Percentiles rank a stretch among this genome's conserved stretches.
phyloP scores from a whole-genome alignment of 768 basidiomycete genomes.

The Mycena sanguinolenta region DNA sequence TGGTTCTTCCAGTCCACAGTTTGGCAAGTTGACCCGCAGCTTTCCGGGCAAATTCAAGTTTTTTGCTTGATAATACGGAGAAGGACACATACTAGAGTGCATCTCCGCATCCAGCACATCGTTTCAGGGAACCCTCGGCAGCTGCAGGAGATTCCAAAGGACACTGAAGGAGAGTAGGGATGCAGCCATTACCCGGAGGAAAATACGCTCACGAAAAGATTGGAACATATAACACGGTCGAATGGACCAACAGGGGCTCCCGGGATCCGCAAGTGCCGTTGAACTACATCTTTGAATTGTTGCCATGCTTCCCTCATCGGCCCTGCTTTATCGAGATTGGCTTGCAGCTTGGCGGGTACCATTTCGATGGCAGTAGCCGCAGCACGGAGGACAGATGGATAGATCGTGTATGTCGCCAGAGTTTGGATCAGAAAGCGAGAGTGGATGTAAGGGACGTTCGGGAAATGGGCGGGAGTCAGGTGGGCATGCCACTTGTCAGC shows the following conservation, averaged over 20 bases:
- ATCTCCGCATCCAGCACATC: slow-evolving; percentile 19
- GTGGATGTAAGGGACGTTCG: slow-evolving; percentile 21
- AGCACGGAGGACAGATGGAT: slow-evolving; percentile 24
- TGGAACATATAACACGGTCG: slow-evolving; percentile 14
- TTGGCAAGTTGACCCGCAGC: slow-evolving; percentile 23
- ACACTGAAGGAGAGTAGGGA: slow-evolving; percentile 4
- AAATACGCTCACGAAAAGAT: slow-evolving; percentile 15
- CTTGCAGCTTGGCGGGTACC: slow-evolving; percentile 22
- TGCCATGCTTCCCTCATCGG: slow-evolving; percentile 16
- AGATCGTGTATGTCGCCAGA: slow-evolving; percentile 25
- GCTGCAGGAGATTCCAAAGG: slow-evolving; percentile 8
- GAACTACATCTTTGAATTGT: slow-evolving; percentile 19
- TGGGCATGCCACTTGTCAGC: slow-evolving; percentile 16
- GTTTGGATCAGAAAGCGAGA: slow-evolving; percentile 22
- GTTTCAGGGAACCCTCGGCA: slow-evolving; percentile 7
- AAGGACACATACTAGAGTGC: slow-evolving; percentile 21
- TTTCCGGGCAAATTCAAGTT: background rate
- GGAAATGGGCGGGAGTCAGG: slow-evolving; percentile 21
- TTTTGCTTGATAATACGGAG: background rate
- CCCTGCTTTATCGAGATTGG: slow-evolving; percentile 19
- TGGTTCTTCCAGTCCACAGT: slow-evolving; percentile 19
- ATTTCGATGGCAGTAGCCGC: slow-evolving; percentile 16
- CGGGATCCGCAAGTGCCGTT: slow-evolving; percentile 8
- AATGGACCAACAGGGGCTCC: slow-evolving; percentile 19
- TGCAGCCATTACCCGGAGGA: background rate